Base-by-base conservation (phyloP, 495 filamentous ascomycete genomes). In the Pyrenula aspistea region DNA sequence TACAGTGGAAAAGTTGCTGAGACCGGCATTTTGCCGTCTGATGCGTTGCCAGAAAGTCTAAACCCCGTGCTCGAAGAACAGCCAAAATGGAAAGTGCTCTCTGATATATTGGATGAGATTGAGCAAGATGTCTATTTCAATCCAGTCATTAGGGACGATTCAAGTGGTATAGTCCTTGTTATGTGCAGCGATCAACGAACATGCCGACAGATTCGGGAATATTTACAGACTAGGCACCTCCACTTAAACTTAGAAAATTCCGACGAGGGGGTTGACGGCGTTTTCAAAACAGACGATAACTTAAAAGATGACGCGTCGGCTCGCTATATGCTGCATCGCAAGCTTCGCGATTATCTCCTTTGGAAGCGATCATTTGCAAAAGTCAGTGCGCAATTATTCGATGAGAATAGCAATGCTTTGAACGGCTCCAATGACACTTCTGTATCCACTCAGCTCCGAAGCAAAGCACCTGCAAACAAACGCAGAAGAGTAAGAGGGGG, bases 121-220 rank as follows among this genome's bases (percentile, higher is more conserved):
- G 94, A 97, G 60, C 82, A 85, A 55, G 94, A 96, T 61, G 77
- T 86, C 42, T 95, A 94, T 63, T 83, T 95, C 54, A 89, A 95
- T 59, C 89, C 89, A 12, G 66, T 70, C 2, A 67, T 72, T 15
- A 73, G 77, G n/a, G 88, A 92, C 72, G 89, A 90, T 63, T 95
- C 91, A 2, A 95, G 91, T 65, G 86, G 87, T 49, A 89, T 89
- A 1, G 88, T 94, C 49, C 68, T 98, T 36, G 88, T 98, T 60
- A 97, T 98, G 93, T 97, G 94, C 64, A 84, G 83, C 12, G 94
- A 95, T 63, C 82, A 87, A 62, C 83, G 83, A 52, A 95, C 89
- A 15, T 95, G 90, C 64, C 82, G 85, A 11, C 93, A 98, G 62
- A 76, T 98, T 25, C 82, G 91, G 49, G 91, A 96, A 64, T 97